phyloP scores from a whole-genome alignment of 495 filamentous ascomycete genomes.

The Penicillium waksmanii region DNA sequence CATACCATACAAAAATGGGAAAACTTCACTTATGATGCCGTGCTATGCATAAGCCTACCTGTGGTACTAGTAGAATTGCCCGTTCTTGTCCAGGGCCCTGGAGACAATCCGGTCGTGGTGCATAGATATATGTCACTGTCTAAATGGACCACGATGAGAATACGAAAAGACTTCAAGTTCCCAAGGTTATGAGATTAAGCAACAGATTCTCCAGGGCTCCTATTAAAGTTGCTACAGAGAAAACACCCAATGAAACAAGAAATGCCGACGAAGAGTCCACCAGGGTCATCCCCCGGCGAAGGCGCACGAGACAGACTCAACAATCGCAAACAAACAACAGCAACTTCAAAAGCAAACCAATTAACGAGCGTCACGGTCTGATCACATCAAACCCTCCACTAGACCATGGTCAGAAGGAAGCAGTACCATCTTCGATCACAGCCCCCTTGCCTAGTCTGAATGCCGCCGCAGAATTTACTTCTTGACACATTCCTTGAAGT shows the following conservation, averaged over 20 bases:
- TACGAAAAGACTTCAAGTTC: background rate
- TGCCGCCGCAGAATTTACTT: background rate
- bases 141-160: background rate
- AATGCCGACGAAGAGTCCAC: background rate
- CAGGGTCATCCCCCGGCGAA: background rate
- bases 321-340: no score
- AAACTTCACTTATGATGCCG: slow-evolving; percentile 9
- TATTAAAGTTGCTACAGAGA: background rate
- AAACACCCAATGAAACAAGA: background rate
- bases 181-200: background rate
- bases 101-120: background rate
- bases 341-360: no score
- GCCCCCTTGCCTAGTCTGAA: background rate
- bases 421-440: no score
- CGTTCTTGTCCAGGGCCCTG: no score
- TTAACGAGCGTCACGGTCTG: no score
- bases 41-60: background rate
- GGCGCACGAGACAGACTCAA: no score
- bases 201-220: background rate
- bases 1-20: slow-evolving; percentile 20
- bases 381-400: no score
- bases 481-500: background rate
- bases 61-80: background rate
- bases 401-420: no score
- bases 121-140: background rate